phyloP scores from a whole-genome alignment of 345 rosid species.

The Kernera saxatilis region DNA sequence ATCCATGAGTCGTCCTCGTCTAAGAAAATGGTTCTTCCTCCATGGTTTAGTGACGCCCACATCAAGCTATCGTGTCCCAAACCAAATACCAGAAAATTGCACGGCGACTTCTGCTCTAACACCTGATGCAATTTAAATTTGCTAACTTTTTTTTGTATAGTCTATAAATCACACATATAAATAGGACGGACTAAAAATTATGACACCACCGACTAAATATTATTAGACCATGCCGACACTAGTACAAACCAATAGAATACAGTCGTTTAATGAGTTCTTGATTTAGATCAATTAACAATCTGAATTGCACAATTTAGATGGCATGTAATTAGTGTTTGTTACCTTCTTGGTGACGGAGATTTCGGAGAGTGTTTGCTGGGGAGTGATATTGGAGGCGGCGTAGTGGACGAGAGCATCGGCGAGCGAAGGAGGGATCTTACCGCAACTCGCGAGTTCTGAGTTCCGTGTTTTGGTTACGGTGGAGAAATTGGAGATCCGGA shows the following conservation, averaged over 20 bases:
- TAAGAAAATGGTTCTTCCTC: conserved; percentile 81
- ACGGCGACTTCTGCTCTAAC: conserved; percentile 63
- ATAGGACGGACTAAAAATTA: too few relatives aligned
- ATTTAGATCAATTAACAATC: background rate
- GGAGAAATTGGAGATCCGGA: conserved; percentile 16
- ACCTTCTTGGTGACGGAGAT: conserved; percentile 64
- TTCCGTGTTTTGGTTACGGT: background rate
- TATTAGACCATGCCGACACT: too few relatives aligned
- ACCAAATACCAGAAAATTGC: conserved; percentile 85
- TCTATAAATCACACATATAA: too few relatives aligned
- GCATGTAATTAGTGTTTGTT: conserved; percentile 2
- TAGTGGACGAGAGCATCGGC: conserved; percentile 75
- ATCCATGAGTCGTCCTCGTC: conserved; percentile 88
- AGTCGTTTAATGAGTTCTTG: too few relatives aligned
- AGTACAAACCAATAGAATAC: too few relatives aligned
- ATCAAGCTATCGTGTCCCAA: conserved; percentile 86
- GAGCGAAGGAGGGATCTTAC: conserved; percentile 57
- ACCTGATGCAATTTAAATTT: conserved; percentile 14
- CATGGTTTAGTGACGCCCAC: conserved; percentile 80
- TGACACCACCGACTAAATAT: too few relatives aligned
- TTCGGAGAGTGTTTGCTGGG: conserved; percentile 79
- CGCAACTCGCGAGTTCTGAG: conserved; percentile 26
- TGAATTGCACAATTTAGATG: background rate
- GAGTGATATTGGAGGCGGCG: conserved; percentile 67
- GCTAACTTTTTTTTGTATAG: too few relatives aligned